Evolutionary conservation across 257 asterid species (phyloP).

Genomic region (Solanum chmielewskii): DNA sequence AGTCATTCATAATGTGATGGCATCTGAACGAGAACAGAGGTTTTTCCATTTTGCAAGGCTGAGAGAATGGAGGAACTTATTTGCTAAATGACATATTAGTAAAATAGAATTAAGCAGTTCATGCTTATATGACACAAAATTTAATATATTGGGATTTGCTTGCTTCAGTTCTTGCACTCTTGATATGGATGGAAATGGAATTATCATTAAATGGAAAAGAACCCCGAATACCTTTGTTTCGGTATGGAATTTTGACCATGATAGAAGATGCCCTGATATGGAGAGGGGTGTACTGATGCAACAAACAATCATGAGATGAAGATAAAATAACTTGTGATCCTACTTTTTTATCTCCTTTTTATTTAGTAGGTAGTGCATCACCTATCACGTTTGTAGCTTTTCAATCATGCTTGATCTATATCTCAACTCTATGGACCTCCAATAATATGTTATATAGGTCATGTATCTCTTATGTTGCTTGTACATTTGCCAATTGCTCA

Average conservation of each 20-base stretch:
- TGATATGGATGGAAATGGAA: slow-evolving; percentile 19
- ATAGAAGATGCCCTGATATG: not conserved
- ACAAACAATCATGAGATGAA: not conserved
- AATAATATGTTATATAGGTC: not conserved
- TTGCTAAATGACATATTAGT: not conserved
- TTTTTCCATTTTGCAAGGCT: not conserved
- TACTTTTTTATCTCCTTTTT: not conserved
- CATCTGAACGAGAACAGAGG: not conserved
- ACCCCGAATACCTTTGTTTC: not conserved
- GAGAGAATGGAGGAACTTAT: not conserved
- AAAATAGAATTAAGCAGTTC: not conserved
- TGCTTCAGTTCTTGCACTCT: not conserved
- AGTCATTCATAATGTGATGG: not conserved
- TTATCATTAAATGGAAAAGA: slow-evolving; percentile 33
- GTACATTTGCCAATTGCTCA: not conserved
- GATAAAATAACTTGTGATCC: not conserved
- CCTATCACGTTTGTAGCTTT: not conserved
- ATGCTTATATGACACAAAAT: not conserved
- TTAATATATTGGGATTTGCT: not conserved
- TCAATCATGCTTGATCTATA: not conserved
- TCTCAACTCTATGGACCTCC: not conserved
- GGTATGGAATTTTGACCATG: not conserved
- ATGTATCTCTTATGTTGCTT: not conserved
- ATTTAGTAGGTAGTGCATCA: not conserved
- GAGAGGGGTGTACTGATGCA: not conserved